A percentile compares a stretch with the other conserved stretches of the same genome.
Evolutionary conservation across 2,329 filamentous ascomycete genomes (phyloP).

Genomic region (Amauroascus verrucosus): DNA sequence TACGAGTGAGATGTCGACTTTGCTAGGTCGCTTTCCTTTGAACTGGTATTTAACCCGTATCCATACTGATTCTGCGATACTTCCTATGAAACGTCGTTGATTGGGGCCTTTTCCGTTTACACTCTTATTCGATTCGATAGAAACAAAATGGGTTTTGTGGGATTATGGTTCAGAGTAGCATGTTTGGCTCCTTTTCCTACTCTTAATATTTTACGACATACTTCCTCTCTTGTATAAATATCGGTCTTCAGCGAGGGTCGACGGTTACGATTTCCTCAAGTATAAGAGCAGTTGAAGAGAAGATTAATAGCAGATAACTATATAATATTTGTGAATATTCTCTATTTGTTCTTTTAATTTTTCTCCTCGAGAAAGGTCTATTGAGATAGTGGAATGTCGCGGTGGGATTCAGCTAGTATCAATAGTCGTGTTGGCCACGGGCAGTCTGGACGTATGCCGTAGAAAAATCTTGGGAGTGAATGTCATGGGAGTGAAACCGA

Average conservation of each 20-base stretch:
- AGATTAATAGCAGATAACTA: conserved; percentile 3
- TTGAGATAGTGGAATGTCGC: no score
- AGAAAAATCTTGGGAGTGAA: no score
- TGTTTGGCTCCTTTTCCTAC: not conserved
- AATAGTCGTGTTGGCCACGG: no score
- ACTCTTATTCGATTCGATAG: not conserved
- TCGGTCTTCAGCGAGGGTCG: conserved; percentile 7
- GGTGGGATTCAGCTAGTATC: no score
- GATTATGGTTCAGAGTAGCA: not conserved
- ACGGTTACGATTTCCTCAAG: conserved; percentile 1
- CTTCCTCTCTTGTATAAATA: conserved; percentile 12
- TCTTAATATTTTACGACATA: not conserved
- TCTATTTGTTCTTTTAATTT: not conserved
- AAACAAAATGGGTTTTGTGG: not conserved
- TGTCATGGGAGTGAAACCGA: no score
- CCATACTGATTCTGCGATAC: not conserved
- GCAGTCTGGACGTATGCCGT: no score
- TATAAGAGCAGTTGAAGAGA: not conserved
- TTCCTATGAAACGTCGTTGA: not conserved
- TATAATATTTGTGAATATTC: not conserved
- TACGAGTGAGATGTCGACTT: not conserved
- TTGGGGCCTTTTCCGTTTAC: not conserved
- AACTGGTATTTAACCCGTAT: not conserved
- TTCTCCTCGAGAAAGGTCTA: not conserved
- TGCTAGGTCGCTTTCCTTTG: not conserved